phyloP scores from a whole-genome alignment of 768 basidiomycete genomes.

The Tylopilus rubrobrunneus region DNA sequence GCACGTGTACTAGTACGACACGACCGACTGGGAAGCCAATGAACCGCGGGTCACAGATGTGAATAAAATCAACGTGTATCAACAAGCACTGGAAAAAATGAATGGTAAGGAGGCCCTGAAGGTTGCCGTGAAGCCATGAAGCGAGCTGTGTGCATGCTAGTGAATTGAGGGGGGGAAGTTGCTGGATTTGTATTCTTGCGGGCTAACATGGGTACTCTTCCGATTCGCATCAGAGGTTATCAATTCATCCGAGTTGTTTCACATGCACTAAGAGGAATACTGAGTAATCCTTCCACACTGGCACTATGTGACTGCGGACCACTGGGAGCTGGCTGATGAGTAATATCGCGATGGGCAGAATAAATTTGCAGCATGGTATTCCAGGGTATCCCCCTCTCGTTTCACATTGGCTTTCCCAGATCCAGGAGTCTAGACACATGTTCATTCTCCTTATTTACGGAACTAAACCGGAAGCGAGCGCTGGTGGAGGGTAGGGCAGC shows the following conservation, averaged over 20 bases:
- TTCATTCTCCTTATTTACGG: constrained; percentile 13
- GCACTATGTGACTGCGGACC: no score
- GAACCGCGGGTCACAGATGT: constrained; percentile 39
- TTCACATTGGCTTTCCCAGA: not conserved
- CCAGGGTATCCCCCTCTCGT: not conserved
- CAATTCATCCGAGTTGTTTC: not conserved
- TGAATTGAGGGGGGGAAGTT: not conserved
- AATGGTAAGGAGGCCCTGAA: constrained; percentile 53
- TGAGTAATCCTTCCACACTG: not conserved
- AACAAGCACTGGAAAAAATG: constrained; percentile 68
- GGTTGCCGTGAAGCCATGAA: constrained; percentile 51
- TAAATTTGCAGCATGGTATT: no score
- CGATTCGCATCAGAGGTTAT: not conserved
- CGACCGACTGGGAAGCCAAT: not conserved
- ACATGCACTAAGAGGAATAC: not conserved
- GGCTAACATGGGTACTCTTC: not conserved
- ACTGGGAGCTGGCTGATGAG: not conserved
- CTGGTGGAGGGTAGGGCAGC: not conserved
- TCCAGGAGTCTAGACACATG: not conserved
- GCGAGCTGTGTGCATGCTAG: not conserved
- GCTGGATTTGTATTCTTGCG: not conserved
- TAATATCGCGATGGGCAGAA: not conserved
- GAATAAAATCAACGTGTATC: constrained; percentile 62
- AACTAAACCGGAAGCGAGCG: constrained; percentile 5
- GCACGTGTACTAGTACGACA: no score